Percentiles rank a stretch among this genome's conserved stretches.
phyloP scores from a whole-genome alignment of 164 flowering plant species.

The Magnolia changhungtana region DNA sequence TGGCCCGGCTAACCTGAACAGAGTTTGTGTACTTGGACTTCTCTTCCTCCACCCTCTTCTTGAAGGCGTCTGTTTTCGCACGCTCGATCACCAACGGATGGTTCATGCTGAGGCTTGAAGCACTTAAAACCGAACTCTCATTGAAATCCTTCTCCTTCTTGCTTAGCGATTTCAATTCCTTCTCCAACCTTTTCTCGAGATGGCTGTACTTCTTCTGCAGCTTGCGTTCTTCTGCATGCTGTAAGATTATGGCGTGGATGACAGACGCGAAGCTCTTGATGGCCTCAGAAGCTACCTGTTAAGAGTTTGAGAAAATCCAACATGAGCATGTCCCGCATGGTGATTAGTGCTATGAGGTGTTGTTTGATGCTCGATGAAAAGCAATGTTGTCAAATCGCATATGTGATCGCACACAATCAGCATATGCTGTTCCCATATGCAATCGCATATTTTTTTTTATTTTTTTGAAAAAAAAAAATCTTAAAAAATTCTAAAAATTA shows the following conservation, averaged over 20 bases:
- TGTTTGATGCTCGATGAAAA: no score
- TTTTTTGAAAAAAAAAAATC: no score
- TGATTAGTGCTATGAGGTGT: no score
- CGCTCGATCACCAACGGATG: slow-evolving; percentile 53
- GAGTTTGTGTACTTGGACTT: slow-evolving; percentile 51
- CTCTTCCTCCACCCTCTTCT: slow-evolving; percentile 49
- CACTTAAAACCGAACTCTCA: slow-evolving; percentile 20
- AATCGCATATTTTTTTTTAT: no score
- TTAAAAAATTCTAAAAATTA: no score
- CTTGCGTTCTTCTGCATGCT: slow-evolving; percentile 56
- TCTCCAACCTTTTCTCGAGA: slow-evolving; percentile 57
- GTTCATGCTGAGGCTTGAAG: slow-evolving; percentile 34
- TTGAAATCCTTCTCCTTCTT: slow-evolving; percentile 58
- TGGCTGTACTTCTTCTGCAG: slow-evolving; percentile 42
- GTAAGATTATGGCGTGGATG: slow-evolving; percentile 52
- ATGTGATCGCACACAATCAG: no score
- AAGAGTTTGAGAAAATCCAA: not conserved
- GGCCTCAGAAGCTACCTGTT: slow-evolving; percentile 72
- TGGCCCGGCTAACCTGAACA: slow-evolving; percentile 40
- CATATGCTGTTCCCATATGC: no score
- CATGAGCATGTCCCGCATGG: not conserved
- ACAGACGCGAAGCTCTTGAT: slow-evolving; percentile 51
- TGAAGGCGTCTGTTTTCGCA: slow-evolving; percentile 49
- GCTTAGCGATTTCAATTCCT: slow-evolving; percentile 36
- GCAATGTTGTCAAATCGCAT: no score